Conservation (phyloP, 495 filamentous ascomycete genomes). For the Hypoxylon fuscum region DNA sequence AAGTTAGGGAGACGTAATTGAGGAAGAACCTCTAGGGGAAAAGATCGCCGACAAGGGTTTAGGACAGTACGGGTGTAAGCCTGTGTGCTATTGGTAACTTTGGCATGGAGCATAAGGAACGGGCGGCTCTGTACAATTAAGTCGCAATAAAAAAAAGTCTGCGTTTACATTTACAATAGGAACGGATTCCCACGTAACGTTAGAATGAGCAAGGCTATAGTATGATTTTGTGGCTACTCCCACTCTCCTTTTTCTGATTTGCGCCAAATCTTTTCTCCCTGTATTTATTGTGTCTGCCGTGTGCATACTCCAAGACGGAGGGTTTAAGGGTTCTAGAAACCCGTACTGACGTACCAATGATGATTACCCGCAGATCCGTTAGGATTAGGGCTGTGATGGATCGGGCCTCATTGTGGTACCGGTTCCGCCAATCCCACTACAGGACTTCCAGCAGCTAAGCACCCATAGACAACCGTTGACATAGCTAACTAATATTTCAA, state of each 20-base stretch:
- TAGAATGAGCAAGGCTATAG: neutral
- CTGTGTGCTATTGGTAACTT: constrained; percentile 1
- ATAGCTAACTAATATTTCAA: too few relatives aligned
- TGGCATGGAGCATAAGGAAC: constrained; percentile 10
- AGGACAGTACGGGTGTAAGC: constrained; percentile 10
- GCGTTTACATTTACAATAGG: constrained; percentile 6
- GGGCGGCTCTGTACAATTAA: constrained; percentile 2
- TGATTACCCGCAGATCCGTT: constrained; percentile 13
- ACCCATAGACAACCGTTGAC: too few relatives aligned
- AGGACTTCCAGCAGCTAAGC: too few relatives aligned
- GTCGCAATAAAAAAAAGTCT: constrained; percentile 1
- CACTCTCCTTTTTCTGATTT: neutral
- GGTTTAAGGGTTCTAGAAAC: neutral
- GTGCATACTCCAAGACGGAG: neutral
- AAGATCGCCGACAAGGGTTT: neutral
- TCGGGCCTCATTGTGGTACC: constrained; percentile 11
- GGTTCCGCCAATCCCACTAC: constrained; percentile 24
- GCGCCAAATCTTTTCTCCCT: neutral
- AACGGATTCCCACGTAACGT: neutral
- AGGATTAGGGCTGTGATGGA: constrained; percentile 26
- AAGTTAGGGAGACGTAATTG: constrained; percentile 17
- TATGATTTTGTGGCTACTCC: neutral
- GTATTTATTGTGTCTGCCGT: neutral
- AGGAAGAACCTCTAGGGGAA: neutral
- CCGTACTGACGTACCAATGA: constrained; percentile 23